phyloP scores from a whole-genome alignment of 2,329 filamentous ascomycete genomes.

The Aureobasidium subglaciale region DNA sequence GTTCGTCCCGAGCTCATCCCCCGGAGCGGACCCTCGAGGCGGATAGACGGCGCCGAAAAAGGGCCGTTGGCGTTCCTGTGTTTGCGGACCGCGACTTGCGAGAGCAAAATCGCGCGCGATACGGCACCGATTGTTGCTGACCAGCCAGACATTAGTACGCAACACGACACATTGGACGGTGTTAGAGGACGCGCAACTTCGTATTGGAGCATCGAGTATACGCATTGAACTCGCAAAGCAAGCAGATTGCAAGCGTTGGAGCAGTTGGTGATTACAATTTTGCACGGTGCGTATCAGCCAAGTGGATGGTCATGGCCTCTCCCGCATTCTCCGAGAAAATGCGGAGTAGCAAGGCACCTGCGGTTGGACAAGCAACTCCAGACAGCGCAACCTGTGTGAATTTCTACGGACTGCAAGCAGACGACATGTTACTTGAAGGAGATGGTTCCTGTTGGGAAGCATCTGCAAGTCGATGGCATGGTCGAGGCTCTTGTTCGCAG shows the following conservation, averaged over 20 bases:
- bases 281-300: constrained; percentile 12
- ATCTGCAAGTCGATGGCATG: neutral
- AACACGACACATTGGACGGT: neutral
- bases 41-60: constrained; percentile 10
- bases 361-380: constrained; percentile 7
- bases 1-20: constrained; percentile 3
- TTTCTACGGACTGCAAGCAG: neutral
- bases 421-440: constrained; percentile 8
- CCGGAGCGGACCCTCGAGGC: constrained; percentile 1
- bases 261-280: constrained; percentile 12
- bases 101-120: constrained; percentile 1
- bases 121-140: neutral
- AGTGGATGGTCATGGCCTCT: constrained; percentile 4
- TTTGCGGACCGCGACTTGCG: constrained; percentile 7
- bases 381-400: constrained; percentile 5
- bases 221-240: neutral
- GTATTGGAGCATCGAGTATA: neutral
- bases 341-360: constrained; percentile 8
- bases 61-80: constrained; percentile 1
- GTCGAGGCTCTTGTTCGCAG: constrained; percentile 4
- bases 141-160: neutral
- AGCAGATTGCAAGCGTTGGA: constrained; percentile 10
- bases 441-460: neutral
- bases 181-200: neutral
- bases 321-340: constrained; percentile 6